Evolutionary conservation across 2,329 filamentous ascomycete species (phyloP), one percentile per base, ranked within the genome.

Genomic region (Paraconiothyrium brasiliense): DNA sequence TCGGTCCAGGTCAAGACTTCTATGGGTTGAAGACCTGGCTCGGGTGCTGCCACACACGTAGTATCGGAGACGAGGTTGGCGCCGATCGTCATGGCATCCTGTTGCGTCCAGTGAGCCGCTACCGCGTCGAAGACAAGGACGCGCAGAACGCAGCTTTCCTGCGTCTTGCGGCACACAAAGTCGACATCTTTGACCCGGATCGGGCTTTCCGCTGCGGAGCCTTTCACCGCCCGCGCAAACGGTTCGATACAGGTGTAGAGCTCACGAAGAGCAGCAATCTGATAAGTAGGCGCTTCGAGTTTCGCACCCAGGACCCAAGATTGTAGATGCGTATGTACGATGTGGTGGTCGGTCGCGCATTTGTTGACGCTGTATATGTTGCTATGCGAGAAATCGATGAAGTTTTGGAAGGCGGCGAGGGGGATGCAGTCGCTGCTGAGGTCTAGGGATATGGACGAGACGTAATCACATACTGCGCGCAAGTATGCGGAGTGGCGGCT

Each of bases 331-430:
- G 60, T 24, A 2, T 32, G 54, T 10, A 69, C 46, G 24, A 60
- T 35, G 39, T 59, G 56, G 60, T 65, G 68, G 32, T 47, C 52
- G 4, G 56, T 11, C 16, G 63, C 43, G 10, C 47, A n/a, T 1
- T 27, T 58, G 59, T 68, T 67, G 43, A 63, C 35, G 11, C 54
- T 62, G 63, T 71, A 71, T 41, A 71, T 69, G 59, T 47, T 67
- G 39, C 61, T 65, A 44, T 63, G 46, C 32, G 65, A 56, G 48
- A 64, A 72, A 27, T 64, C 60, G 27, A 68, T 49, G 55, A 67
- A 69, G 58, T 69, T 65, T 10, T 66, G 57, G 39, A 71, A 70
- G 41, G 54, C 55, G 37, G 37, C 37, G 37, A 41, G 37, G 16
- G 43, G 48, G 10, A 63, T 35, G 1, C 52, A 24, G 20, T 58